Evolutionary conservation across 805 yeast species (phyloP).

Genomic region (Wickerhamiella lipophila): DNA sequence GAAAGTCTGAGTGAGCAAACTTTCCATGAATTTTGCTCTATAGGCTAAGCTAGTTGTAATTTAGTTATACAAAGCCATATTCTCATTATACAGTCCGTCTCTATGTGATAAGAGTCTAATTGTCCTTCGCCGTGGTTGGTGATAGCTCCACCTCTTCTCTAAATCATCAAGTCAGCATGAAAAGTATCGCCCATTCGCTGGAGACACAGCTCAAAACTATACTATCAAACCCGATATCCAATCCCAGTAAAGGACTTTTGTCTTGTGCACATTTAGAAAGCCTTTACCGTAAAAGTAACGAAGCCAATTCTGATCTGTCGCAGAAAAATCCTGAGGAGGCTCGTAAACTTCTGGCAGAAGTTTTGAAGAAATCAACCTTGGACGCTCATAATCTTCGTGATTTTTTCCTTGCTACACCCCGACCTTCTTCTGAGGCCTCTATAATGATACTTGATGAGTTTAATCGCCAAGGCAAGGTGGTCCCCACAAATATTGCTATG

Average conservation of each 20-base stretch:
- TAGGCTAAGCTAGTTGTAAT: neutral
- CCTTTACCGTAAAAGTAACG: conserved; percentile 15
- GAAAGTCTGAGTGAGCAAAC: neutral
- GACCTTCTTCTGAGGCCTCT: conserved; percentile 17
- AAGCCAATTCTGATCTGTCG: conserved; percentile 18
- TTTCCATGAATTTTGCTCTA: neutral
- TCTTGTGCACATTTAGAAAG: conserved; percentile 23
- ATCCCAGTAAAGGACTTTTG: conserved; percentile 11
- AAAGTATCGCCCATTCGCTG: conserved; percentile 5
- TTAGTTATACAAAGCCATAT: no score
- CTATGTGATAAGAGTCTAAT: no score
- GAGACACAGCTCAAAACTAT: conserved; percentile 5
- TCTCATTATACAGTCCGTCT: no score
- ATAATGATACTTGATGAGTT: conserved; percentile 19
- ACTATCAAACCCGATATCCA: neutral
- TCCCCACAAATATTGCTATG: conserved; percentile 30
- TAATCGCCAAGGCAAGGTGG: conserved; percentile 13
- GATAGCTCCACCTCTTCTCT: no score
- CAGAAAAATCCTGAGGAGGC: conserved; percentile 20
- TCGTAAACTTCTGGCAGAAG: conserved; percentile 15
- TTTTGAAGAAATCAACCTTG: conserved; percentile 16
- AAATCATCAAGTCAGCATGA: conserved; percentile 8
- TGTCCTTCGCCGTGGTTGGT: no score
- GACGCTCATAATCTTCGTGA: conserved; percentile 18
- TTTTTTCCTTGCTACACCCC: conserved; percentile 19